Conservation (phyloP, 208 protist species). For the Acanthamoeba culbertsoni region DNA sequence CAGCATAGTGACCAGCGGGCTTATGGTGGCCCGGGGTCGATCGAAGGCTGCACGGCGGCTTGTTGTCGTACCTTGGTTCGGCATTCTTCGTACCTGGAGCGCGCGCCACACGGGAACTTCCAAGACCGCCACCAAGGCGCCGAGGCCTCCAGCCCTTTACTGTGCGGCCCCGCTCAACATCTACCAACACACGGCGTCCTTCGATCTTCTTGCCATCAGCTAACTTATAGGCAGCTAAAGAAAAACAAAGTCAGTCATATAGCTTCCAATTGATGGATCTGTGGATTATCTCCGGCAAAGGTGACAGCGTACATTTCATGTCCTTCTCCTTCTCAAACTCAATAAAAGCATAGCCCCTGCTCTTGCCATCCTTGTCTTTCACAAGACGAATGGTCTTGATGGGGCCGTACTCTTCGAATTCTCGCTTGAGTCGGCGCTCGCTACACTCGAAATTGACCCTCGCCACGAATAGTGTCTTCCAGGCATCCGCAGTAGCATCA, state of each 20-base stretch:
- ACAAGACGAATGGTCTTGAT: conserved; percentile 82
- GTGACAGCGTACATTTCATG: conserved; percentile 71
- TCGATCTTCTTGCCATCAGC: conserved; percentile 86
- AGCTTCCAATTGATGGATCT: too few species aligned
- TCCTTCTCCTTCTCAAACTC: conserved; percentile 86
- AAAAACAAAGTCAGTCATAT: not conserved
- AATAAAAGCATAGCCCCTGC: conserved; percentile 87
- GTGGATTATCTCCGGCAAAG: not conserved
- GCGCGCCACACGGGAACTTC: conserved; percentile 68
- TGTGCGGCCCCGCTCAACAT: conserved; percentile 87
- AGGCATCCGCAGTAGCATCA: conserved; percentile 82
- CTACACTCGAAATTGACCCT: conserved; percentile 83
- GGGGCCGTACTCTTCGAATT: conserved; percentile 84
- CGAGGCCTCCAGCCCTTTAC: conserved; percentile 84
- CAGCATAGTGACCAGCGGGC: too few species aligned
- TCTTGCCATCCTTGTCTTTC: conserved; percentile 76
- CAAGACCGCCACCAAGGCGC: conserved; percentile 80
- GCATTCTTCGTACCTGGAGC: conserved; percentile 59
- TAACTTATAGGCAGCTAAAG: conserved; percentile 81
- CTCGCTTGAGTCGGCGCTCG: conserved; percentile 79
- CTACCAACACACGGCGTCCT: conserved; percentile 83
- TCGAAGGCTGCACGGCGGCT: too few species aligned
- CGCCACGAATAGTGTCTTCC: conserved; percentile 86
- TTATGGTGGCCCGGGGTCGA: too few species aligned
- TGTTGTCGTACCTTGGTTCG: conserved; percentile 24